Conservation (phyloP, 208 protist genomes). For the Trypanosoma boissoni region DNA sequence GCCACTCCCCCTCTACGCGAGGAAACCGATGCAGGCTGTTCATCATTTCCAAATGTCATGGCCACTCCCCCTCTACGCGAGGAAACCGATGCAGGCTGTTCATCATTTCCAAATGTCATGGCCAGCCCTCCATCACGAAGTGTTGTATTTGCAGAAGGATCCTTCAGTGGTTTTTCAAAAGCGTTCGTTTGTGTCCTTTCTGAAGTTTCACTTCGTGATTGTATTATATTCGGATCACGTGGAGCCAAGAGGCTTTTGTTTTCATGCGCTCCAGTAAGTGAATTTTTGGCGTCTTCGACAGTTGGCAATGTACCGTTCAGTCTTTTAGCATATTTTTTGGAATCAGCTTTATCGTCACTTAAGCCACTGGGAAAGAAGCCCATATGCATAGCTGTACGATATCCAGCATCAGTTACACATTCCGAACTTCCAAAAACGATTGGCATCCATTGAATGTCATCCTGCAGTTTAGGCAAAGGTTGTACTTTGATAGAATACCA, state of each 20-base stretch:
- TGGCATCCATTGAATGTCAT: slow-evolving; percentile 71
- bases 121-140: too few relatives aligned
- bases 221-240: slow-evolving; percentile 21
- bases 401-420: slow-evolving; percentile 58
- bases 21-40: slow-evolving; percentile 2
- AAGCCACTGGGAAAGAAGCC: slow-evolving; percentile 42
- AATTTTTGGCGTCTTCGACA: slow-evolving; percentile 22
- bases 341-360: neutral
- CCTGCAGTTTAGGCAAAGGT: slow-evolving; percentile 34
- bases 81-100: slow-evolving; percentile 5
- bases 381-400: slow-evolving; percentile 66
- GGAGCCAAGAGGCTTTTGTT: slow-evolving; percentile 16
- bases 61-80: slow-evolving; percentile 15
- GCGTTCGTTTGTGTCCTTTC: neutral
- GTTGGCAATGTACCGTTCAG: slow-evolving; percentile 28
- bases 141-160: neutral
- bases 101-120: slow-evolving; percentile 1
- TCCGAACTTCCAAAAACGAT: slow-evolving; percentile 64
- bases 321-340: neutral
- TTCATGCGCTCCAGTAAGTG: slow-evolving; percentile 9
- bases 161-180: neutral
- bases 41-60: slow-evolving; percentile 16
- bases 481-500: slow-evolving; percentile 68
- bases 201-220: neutral
- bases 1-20: slow-evolving; percentile 35